Evolutionary conservation across 306 rosid species (phyloP).

Genomic region (Mimosa pudica): DNA sequence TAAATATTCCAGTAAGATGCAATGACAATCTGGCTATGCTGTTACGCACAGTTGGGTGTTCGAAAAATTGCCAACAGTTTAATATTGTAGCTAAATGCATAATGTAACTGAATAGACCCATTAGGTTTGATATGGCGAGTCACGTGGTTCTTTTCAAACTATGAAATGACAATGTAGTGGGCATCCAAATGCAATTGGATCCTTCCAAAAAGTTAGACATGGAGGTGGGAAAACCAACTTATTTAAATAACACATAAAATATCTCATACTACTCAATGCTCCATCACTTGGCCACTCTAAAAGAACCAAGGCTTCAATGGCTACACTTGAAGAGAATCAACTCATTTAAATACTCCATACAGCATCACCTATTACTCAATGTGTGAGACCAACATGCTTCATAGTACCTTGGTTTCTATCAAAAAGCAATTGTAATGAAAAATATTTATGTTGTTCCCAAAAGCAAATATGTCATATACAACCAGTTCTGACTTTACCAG

Average conservation of each 20-base stretch:
- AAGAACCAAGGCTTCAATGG: background rate
- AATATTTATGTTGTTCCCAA: background rate
- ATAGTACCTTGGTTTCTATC: background rate
- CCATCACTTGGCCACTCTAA: background rate
- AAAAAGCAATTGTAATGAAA: background rate
- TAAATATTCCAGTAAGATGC: background rate
- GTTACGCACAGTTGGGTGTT: background rate
- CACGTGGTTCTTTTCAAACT: background rate
- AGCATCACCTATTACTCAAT: background rate
- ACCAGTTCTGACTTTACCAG: background rate
- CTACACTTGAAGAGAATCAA: background rate
- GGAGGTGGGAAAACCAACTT: background rate
- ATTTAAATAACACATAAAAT: background rate
- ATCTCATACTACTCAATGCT: background rate
- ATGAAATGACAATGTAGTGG: background rate
- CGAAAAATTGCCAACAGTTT: constrained; percentile 3
- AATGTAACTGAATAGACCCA: background rate
- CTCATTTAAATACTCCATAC: background rate
- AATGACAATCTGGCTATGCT: background rate
- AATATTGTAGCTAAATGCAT: background rate
- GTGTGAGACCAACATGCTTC: background rate
- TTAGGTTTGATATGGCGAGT: background rate
- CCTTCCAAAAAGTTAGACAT: background rate
- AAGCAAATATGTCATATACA: background rate
- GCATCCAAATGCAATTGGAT: background rate